Conservation (phyloP, 1,139 yeast genomes). For the Kodamaea plutei region DNA sequence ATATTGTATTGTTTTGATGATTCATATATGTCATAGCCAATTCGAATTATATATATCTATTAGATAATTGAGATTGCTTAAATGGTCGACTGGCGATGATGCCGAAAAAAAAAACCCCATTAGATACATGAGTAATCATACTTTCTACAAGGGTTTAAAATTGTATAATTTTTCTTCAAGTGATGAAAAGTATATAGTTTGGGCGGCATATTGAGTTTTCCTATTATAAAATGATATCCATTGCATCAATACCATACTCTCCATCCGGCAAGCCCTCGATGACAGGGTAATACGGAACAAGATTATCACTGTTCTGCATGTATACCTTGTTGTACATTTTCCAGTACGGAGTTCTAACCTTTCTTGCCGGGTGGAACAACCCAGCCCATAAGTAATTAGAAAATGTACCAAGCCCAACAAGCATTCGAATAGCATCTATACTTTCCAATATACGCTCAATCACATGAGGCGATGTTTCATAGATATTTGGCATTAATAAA, state of each 20-base stretch:
- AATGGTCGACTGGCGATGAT: too few species aligned
- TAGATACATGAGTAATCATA: too few species aligned
- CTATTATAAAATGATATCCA: conserved; percentile 33
- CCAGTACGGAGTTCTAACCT: conserved; percentile 87
- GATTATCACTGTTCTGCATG: conserved; percentile 65
- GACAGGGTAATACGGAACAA: conserved; percentile 81
- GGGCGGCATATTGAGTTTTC: too few species aligned
- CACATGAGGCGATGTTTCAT: conserved; percentile 94
- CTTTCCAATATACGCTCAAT: conserved; percentile 79
- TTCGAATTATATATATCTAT: too few species aligned
- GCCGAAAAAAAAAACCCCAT: too few species aligned
- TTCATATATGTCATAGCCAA: too few species aligned
- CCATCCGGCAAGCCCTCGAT: conserved; percentile 30
- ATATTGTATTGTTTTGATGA: too few species aligned
- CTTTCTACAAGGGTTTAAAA: too few species aligned
- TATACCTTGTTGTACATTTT: conserved; percentile 73
- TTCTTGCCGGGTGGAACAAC: conserved; percentile 86
- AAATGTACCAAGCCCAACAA: conserved; percentile 72
- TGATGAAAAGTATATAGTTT: too few species aligned
- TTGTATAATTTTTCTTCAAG: too few species aligned
- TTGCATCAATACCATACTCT: conserved; percentile 31
- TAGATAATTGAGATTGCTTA: too few species aligned
- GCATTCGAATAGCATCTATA: conserved; percentile 67
- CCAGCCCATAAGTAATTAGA: conserved; percentile 85
- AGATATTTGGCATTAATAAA: conserved; percentile 75